phyloP scores from a whole-genome alignment of 441 rosid species.

The Populus tomentosa region DNA sequence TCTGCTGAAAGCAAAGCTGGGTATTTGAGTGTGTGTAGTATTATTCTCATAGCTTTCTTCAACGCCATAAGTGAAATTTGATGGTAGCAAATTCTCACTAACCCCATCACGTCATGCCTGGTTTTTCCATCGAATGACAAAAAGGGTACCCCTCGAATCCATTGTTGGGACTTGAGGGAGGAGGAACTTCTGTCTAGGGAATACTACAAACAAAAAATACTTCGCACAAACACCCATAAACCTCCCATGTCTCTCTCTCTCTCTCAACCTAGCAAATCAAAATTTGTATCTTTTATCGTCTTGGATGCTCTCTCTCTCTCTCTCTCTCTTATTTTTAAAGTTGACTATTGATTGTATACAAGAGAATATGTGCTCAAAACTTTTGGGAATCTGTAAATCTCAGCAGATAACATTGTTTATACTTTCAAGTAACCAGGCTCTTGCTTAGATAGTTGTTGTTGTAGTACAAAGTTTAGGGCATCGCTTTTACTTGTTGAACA shows the following conservation, averaged over 20 bases:
- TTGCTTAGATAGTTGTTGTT: not conserved
- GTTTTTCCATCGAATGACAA: conserved; percentile 21
- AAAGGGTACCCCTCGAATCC: conserved; percentile 6
- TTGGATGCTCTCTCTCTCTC: conserved; percentile 16
- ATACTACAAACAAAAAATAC: conserved; percentile 13
- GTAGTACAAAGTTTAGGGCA: not conserved
- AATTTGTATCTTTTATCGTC: not conserved
- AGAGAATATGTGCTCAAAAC: conserved; percentile 6
- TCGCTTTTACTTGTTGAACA: not conserved
- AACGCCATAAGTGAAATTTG: conserved; percentile 35
- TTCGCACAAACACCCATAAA: conserved; percentile 19
- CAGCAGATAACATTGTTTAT: not conserved
- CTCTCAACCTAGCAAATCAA: not conserved
- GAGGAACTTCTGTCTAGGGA: conserved; percentile 17
- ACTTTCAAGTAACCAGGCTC: not conserved
- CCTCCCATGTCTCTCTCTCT: not conserved
- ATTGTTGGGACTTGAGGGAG: conserved; percentile 26
- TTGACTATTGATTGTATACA: conserved; percentile 19
- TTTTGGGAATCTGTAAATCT: not conserved
- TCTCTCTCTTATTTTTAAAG: not conserved
- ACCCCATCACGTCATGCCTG: conserved; percentile 10
- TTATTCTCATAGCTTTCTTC: conserved; percentile 33
- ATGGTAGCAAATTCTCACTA: conserved; percentile 15
- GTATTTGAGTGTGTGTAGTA: not conserved
- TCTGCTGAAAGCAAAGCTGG: conserved; percentile 36